These are phyloP conservation scores for Aurantiochytrium sp. DNA, from an alignment of 108 stramenopile genomes.

Conservation along the genomic window DNA sequence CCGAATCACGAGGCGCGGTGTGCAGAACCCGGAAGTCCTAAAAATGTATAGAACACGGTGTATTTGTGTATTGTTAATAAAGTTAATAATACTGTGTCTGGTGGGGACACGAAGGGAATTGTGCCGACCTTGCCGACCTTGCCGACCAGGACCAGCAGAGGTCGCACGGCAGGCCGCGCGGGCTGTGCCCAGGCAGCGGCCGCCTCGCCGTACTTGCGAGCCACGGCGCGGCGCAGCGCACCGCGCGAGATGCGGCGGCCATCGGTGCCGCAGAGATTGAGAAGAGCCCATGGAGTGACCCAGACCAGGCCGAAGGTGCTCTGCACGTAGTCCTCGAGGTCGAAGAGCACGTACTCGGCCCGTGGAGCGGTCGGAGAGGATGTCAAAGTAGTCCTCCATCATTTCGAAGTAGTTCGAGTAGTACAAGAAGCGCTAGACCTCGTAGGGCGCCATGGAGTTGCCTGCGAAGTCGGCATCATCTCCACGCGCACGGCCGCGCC, in stretches of 20 bases:
- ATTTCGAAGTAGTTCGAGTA: neutral
- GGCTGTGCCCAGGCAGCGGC: neutral
- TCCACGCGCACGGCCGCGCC: neutral
- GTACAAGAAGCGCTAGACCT: neutral
- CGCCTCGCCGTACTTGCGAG: neutral
- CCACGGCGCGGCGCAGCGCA: neutral
- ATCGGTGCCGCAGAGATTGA: neutral
- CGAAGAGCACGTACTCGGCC: neutral
- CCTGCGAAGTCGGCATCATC: neutral
- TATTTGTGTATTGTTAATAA: too few species aligned
- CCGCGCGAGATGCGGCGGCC: neutral
- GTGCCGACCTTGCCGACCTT: too few species aligned
- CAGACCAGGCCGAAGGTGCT: neutral
- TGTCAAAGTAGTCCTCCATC: neutral
- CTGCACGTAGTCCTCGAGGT: neutral
- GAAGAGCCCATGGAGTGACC: neutral
- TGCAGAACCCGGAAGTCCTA: too few species aligned
- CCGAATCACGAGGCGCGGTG: too few species aligned
- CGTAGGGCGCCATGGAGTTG: neutral
- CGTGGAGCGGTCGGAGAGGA: neutral
- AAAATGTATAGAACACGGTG: too few species aligned
- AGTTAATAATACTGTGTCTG: too few species aligned
- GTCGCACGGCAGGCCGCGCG: too few species aligned
- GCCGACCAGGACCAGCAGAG: too few species aligned
- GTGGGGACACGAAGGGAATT: too few species aligned